A percentile compares a stretch with the other conserved stretches of the same genome.
Evolutionary conservation across 1,284 basidiomycete species (phyloP).

Genomic region (Afroboletus lepidellus): DNA sequence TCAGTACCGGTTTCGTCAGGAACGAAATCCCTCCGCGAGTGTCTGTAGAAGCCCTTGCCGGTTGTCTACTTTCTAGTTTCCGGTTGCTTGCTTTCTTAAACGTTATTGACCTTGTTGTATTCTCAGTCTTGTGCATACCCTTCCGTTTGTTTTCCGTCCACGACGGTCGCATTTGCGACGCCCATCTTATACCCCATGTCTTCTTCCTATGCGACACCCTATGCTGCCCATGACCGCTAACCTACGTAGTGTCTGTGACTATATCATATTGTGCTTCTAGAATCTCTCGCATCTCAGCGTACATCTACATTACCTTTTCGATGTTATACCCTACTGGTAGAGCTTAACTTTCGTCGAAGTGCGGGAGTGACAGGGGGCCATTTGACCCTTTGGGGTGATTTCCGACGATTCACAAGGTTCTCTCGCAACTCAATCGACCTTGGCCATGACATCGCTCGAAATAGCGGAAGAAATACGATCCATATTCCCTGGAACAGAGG

Average conservation of each 20-base stretch:
- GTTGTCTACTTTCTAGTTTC: slow-evolving; percentile 54
- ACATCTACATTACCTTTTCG: slow-evolving; percentile 27
- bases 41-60: slow-evolving; percentile 36
- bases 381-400: neutral
- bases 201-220: slow-evolving; percentile 14
- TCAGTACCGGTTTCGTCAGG: slow-evolving; percentile 56
- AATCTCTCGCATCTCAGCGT: slow-evolving; percentile 9
- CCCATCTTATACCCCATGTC: slow-evolving; percentile 26
- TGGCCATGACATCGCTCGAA: slow-evolving; percentile 25
- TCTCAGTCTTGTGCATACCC: slow-evolving; percentile 23
- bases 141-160: slow-evolving; percentile 1
- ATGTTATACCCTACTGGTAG: slow-evolving; percentile 26
- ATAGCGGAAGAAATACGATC: slow-evolving; percentile 68
- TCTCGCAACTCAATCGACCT: neutral
- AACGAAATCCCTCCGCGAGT: slow-evolving; percentile 40
- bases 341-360: neutral
- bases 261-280: slow-evolving; percentile 34
- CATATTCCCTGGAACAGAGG: slow-evolving; percentile 85
- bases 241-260: slow-evolving; percentile 15
- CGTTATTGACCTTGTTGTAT: slow-evolving; percentile 34
- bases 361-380: slow-evolving; percentile 1
- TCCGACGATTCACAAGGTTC: neutral
- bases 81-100: slow-evolving; percentile 9
- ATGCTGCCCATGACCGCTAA: slow-evolving; percentile 19
- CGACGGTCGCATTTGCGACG: slow-evolving; percentile 1